These are phyloP conservation scores for Lyophyllum atratum DNA, from an alignment of 768 basidiomycete genomes.

Conservation along the genomic window DNA sequence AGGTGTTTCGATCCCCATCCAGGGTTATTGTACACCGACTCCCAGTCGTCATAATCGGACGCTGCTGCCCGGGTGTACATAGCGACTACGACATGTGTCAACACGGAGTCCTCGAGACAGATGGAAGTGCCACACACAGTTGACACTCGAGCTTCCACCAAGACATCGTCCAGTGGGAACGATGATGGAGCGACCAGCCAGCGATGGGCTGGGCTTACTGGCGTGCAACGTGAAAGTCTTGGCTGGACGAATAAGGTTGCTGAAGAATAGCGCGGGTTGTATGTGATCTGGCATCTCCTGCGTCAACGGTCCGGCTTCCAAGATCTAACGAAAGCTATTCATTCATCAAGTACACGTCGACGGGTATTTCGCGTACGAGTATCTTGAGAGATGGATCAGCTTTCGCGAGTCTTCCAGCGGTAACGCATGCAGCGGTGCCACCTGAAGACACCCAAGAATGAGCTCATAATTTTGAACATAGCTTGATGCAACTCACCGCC, in stretches of 20 bases:
- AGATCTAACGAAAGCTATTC: constrained; percentile 30
- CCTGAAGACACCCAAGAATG: constrained; percentile 27
- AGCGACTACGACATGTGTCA: constrained; percentile 32
- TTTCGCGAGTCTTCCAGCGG: constrained; percentile 54
- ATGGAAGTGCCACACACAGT: constrained; percentile 40
- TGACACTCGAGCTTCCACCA: constrained; percentile 65
- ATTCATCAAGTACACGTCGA: neutral
- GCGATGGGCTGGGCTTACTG: constrained; percentile 41
- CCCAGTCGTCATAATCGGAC: constrained; percentile 72
- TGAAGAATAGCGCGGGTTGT: constrained; percentile 55
- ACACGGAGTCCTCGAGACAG: neutral
- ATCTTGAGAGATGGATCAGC: constrained; percentile 58
- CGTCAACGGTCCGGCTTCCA: constrained; percentile 61
- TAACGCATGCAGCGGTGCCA: constrained; percentile 58
- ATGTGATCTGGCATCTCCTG: constrained; percentile 45
- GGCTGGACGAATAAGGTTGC: constrained; percentile 38
- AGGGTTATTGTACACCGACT: constrained; percentile 46
- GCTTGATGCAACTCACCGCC: constrained; percentile 42
- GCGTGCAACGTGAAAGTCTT: constrained; percentile 48
- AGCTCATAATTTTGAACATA: neutral
- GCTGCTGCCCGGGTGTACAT: constrained; percentile 61
- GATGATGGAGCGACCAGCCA: constrained; percentile 43
- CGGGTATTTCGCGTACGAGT: constrained; percentile 34
- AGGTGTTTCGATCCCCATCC: constrained; percentile 64
- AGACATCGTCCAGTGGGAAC: constrained; percentile 51